Percentiles rank a stretch among this genome's conserved stretches.
Conservation (phyloP, 106 monocot genomes). For the Dendrobium huoshanense region DNA sequence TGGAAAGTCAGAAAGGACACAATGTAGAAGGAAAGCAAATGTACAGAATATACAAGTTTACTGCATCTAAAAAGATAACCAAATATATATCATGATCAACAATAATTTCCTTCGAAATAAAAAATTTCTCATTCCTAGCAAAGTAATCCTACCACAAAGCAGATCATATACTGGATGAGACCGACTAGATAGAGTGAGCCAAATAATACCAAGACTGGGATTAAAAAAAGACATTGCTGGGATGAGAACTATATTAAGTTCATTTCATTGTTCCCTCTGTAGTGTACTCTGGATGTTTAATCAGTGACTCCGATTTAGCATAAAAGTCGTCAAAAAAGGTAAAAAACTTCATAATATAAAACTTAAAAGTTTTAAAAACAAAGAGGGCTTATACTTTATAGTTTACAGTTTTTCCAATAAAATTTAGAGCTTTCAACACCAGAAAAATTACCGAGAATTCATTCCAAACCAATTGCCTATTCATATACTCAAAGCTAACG, state of each 20-base stretch:
- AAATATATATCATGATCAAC: not conserved
- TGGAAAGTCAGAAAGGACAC: not conserved
- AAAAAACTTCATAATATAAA: not conserved
- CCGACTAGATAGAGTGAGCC: not conserved
- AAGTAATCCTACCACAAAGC: not conserved
- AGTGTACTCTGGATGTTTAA: not conserved
- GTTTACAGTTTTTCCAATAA: not conserved
- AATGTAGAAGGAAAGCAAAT: not conserved
- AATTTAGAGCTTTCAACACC: not conserved
- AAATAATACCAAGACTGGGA: not conserved
- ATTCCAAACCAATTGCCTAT: constrained; percentile 98
- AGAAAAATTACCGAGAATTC: constrained; percentile 85
- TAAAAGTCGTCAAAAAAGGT: not conserved
- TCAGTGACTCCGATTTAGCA: not conserved
- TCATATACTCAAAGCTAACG: constrained; percentile 99
- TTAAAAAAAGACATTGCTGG: not conserved
- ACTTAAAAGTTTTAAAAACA: not conserved
- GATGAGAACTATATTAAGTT: not conserved
- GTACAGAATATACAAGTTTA: not conserved
- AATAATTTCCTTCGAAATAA: not conserved
- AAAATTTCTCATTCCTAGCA: too few relatives aligned
- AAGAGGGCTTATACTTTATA: not conserved
- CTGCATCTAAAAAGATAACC: not conserved
- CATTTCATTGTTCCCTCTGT: not conserved
- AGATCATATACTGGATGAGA: not conserved